Base-by-base conservation (phyloP, 2,329 filamentous ascomycete species). In the Cladosporium halotolerans region DNA sequence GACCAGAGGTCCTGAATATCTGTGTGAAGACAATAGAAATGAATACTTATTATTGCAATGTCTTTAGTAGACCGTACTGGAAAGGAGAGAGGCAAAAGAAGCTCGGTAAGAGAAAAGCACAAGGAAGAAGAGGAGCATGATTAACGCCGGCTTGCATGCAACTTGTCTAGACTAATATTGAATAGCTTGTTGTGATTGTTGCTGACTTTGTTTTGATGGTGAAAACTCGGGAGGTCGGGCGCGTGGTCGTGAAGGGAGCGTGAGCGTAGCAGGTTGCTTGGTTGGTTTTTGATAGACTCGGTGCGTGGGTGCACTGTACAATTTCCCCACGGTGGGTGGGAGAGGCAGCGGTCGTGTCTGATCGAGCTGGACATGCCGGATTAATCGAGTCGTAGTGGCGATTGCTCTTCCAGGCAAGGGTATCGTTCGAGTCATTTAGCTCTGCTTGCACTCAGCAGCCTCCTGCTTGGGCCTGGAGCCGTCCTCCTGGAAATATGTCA, bases 371-470 rank as follows among this genome's bases (percentile, higher is more conserved):
- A 36, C 34, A 5, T 36, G 34, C 10, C 34, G 34, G 34, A 36
- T 36, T 36, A 36, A 11, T 36, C 34, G 34, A 36, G 34, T 36
- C 34, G 34, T 36, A 36, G 23, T 36, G 34, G 34, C 34, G 34
- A 36, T 36, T 36, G 34, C 34, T 36, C 10, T 36, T 36, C 10
- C 34, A 36, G 40, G 40, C 38, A 42, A 36, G 42, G 31, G 39
- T 40, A 50, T 50, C 47, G 39, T 50, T n/a, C 14, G 39, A 34
- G 11, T 45, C 28, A 42, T 58, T 57, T 69, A 95, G 77, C 88
- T 95, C 77, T 95, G 89, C 81, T 96, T 96, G 84, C 90, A 96
- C 78, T 96, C 90, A 62, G 90, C 88, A 62, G 89, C 85, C 75
- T 95, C 89, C 76, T 93, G 89, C 80, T 95, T 95, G 55, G 90